Base-by-base conservation (phyloP, 2,329 filamentous ascomycete genomes). In the Fusarium graminum region DNA sequence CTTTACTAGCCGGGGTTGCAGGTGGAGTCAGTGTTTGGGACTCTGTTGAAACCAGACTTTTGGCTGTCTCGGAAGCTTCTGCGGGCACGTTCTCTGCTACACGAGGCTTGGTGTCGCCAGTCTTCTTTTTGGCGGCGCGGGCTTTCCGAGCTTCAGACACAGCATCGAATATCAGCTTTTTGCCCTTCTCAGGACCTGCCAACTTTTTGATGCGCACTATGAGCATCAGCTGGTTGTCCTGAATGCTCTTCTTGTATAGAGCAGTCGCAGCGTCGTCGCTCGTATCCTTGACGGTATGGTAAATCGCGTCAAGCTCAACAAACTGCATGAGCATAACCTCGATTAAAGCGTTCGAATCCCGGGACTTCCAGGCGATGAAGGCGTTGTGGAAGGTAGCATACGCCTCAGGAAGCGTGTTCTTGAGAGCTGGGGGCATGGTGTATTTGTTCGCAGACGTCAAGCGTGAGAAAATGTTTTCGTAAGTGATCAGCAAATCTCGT, bases 261-360 rank as follows among this genome's bases (percentile, higher is more conserved):
- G 87, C 87, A 1, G 90, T 87, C 4, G 93, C 91, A 16, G 88
- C 87, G 38, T 90, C 88, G 45, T 92, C 88, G 1, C 88, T 91
- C 51, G 89, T 89, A 70, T 93, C 89, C 75, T 93, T 93, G 74
- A 95, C 91, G 4, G 90, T 92, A 74, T 93, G 90, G 83, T 91
- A 91, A 45, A 94, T 94, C 34, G 90, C 90, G 72, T 95, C 92
- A 3, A 95, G 85, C 74, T 93, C 92, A 17, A 94, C 91, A 76
- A 94, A 94, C 67, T 93, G 91, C 72, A 92, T 85, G n/a, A 94
- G 84, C 92, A 95, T 94, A 54, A 92, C 90, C 71, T 94, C 90
- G 51, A 94, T 88, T 6, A 95, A 81, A 0, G 91, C 89, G 52
- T 89, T 89, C 0, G 91, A 92, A 74, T 94, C 92, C 51, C 91